Evolutionary conservation across 148 eudicot species (phyloP), one percentile per base, ranked within the genome.

Genomic region (Limonium bicolor): DNA sequence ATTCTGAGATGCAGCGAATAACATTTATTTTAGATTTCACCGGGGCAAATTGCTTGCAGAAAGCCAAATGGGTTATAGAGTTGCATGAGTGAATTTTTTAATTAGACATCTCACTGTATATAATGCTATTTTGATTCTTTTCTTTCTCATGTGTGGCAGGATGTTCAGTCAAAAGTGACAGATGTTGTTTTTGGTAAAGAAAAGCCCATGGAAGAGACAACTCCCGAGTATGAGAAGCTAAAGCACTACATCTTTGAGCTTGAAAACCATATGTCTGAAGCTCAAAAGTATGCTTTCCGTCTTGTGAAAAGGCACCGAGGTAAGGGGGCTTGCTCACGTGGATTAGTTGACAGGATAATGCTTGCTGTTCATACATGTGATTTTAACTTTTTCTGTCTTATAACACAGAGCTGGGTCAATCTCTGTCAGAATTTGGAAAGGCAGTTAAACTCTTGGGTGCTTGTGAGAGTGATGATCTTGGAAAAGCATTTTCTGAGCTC

Each of bases 291-390:
- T 64, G 92, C 78, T 19, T 86, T 61, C 49, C 78, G 84, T 56
- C 78, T 86, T 49, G 95, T 90, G 28, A 90, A 90, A 73, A 64
- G 97, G 72, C 97, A 90, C 37, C 70, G 87, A 78, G 97, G 97
- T 90, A 68, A 29, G 29, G 29, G 30, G 56, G 31, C 26, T 56
- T 49, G 8, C 12, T 5, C 17, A 14, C 33, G 16, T 26, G 15
- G 18, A 16, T 9, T 24, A 26, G 19, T 25, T 10, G 2, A n/a
- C 35, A 32, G 7, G 24, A 50, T 20, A 11, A 36, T 21, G 38
- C 44, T 32, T 61, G 31, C 25, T 48, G n/a, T 51, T 11, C 28
- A 22, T 35, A 53, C 27, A 53, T 36, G 35, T 44, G 33, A 7
- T 50, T 46, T 10, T 3, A 2, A 20, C 20, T 21, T 44, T 13